Percentiles rank a stretch among this genome's conserved stretches.
These are phyloP conservation scores for Eucalyptus sideroxylon DNA, from an alignment of 345 rosid species.

Conservation along the genomic window DNA sequence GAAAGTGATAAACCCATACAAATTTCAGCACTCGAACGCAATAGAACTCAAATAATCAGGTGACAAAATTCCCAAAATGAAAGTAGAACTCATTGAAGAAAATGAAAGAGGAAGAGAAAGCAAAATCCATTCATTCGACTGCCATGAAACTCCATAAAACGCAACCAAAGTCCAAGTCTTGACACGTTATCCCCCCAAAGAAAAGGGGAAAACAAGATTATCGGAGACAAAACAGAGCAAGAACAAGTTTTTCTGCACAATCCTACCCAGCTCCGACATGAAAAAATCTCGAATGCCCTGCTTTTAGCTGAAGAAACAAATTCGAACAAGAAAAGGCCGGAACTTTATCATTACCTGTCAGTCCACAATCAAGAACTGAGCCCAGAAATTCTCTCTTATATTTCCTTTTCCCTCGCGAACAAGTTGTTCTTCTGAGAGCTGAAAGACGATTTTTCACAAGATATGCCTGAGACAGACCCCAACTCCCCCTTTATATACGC, in stretches of 20 bases:
- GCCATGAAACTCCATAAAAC: background rate
- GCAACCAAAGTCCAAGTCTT: background rate
- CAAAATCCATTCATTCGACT: background rate
- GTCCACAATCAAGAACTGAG: background rate
- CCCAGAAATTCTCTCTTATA: background rate
- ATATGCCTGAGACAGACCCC: background rate
- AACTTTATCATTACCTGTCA: background rate
- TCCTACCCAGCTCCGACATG: background rate
- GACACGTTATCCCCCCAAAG: background rate
- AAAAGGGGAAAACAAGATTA: background rate
- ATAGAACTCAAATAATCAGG: background rate
- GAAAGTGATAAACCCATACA: constrained; percentile 18
- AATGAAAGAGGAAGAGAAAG: background rate
- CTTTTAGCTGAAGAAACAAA: background rate
- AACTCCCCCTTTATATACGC: background rate
- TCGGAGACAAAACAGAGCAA: background rate
- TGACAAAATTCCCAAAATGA: background rate
- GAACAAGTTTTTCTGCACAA: background rate
- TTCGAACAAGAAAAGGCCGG: background rate
- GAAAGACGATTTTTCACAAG: background rate
- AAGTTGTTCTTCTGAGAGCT: background rate
- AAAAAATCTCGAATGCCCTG: background rate
- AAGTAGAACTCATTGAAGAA: background rate
- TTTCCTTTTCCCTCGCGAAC: background rate
- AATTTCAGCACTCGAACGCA: background rate